Evolutionary conservation across 78 protist genomes (phyloP), one percentile per base, ranked within the genome.

Genomic region (Dictyostelium intermedium): DNA sequence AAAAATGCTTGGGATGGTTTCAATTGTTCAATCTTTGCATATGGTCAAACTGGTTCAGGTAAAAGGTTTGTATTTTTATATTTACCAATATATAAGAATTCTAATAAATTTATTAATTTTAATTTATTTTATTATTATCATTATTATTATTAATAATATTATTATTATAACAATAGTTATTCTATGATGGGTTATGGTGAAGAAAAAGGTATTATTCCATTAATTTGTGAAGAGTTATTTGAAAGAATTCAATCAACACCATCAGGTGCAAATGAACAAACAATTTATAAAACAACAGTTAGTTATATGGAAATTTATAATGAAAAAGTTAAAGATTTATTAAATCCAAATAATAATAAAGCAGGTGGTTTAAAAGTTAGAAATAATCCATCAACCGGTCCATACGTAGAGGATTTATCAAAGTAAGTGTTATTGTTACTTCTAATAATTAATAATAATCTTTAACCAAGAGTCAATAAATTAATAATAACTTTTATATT

Each of bases 311-410:
- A 97, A 20, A 96, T 97, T 53, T 97, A 97, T 95, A 95, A 93
- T 78, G 98, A 97, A 84, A 43, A 47, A 9, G 97, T 97, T 14
- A 78, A 92, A 25, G 98, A 97, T 86, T 50, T 97, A 3, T 95
- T 97, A 39, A 92, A 91, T 84, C 94, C 85, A 56, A 93, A 93
- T 77, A 84, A 93, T 27, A 85, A 84, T 45, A 89, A 87, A 61
- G 32, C 87, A 8, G 87, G 91, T 56, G 87, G 92, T 35, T 83
- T 91, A 5, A 74, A 84, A 34, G 97, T 97, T 10, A 83, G 98
- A n/a, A 95, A 96, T 85, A 91, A 97, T 47, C 98, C 98, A 9
- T 47, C 86, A 82, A 92, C 91, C 14, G 98, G 98, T 9, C 97
- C 97, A 30, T 96, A 95, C n/a, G 98, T 97, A 3, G 98, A 96